Base-by-base conservation (phyloP, 352 stramenopile species). In the Phytophthora rubi region DNA sequence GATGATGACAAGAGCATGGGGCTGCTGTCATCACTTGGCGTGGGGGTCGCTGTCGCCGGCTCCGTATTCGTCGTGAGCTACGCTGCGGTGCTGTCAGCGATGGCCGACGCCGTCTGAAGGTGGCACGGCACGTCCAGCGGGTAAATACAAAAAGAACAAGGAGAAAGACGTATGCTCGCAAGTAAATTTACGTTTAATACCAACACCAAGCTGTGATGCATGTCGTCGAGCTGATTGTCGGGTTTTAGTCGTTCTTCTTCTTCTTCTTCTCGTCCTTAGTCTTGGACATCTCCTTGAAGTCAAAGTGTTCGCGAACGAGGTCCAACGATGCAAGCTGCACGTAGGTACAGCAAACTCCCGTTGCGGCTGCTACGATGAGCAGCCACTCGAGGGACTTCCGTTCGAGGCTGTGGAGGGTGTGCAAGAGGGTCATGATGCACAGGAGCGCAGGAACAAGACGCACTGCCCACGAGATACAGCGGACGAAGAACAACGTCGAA, bases 281-380 rank as follows among this genome's bases (percentile, higher is more conserved):
- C 21, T 61, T 55, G 52, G 60, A 48, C 23, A 49, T 37, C 18
- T 62, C 72, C 9, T 76, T 76, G 44, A 35, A 71, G 6, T 64
- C 72, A 13, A 89, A 35, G 60, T 82, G 75, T 15, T 82, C 76
- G n/a, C 80, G 83, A 48, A 83, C 79, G n/a, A 86, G 68, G 18
- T 84, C 60, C 65, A 85, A 81, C 33, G 83, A 88, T 6, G 70
- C 53, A 42, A 88, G 62, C 54, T 91, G 85, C 32, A 88, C 70
- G 58, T 83, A 88, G 15, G 83, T 90, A 51, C 83, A 93, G 26
- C 70, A 76, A 13, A 80, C 65, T 37, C 85, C 85, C 3, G 77
- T 80, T 45, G 76, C n/a, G 21, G 51, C 65, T 8, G 81, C 73
- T 30, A 89, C 57, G n/a, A 65, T 65, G 21, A 90, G 64, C 9